phyloP scores from a whole-genome alignment of 176 grass and related monocot species.

The Triticum aestivum region IWGSC_CS_RefSeq_v2.1 NC_057796.1:396212829-396213328 shows the following conservation, averaged over 20 bases:
- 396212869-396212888: background rate
- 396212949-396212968: background rate
- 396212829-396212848: too few relatives aligned
- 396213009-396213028: conserved; percentile 43
- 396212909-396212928: background rate
- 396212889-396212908: background rate
- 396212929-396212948: background rate
- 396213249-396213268: background rate
- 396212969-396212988: conserved; percentile 42
- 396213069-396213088: conserved; percentile 74
- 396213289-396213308: background rate
- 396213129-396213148: background rate
- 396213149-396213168: background rate
- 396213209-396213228: background rate
- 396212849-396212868: too few relatives aligned
- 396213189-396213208: background rate
- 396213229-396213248: background rate
- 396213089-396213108: conserved; percentile 70
- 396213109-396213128: conserved; percentile 44
- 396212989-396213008: conserved; percentile 32
- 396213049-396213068: conserved; percentile 67
- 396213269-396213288: background rate
- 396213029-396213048: conserved; percentile 66
- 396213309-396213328: background rate
- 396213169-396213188: background rate